Percentiles rank a stretch among this genome's conserved stretches.
Conservation (phyloP, 2,329 filamentous ascomycete genomes). For the Penicillium sp. region DNA sequence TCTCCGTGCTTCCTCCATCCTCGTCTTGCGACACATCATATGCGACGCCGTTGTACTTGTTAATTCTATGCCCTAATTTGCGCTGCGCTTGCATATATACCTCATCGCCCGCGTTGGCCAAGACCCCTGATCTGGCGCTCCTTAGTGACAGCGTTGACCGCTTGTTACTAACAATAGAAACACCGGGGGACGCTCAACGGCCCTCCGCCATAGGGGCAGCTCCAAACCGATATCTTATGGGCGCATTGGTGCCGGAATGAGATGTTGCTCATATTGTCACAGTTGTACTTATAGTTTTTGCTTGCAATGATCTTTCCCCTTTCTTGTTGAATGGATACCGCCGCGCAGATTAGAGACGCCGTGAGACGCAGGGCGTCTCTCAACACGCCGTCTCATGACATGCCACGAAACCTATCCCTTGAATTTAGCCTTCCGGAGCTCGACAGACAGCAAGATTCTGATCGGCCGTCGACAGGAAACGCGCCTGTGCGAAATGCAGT, state of each 20-base stretch:
- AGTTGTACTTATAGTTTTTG: background rate
- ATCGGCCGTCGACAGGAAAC: background rate
- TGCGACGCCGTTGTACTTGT: background rate
- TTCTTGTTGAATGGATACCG: background rate
- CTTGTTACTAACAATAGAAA: background rate
- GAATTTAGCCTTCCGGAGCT: conserved; percentile 9
- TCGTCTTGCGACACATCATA: background rate
- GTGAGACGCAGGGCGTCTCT: conserved; percentile 13
- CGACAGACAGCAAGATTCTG: conserved; percentile 6
- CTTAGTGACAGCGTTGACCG: background rate
- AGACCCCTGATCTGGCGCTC: background rate
- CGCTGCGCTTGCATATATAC: background rate
- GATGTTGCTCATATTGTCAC: background rate
- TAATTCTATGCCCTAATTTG: background rate
- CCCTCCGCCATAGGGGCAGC: background rate
- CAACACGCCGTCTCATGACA: conserved; percentile 5
- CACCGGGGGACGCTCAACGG: background rate
- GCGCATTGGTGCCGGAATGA: background rate
- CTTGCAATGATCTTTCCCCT: background rate
- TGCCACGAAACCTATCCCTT: conserved; percentile 11
- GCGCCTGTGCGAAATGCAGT: conserved; percentile 1
- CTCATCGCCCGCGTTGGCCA: background rate
- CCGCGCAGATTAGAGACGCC: conserved; percentile 5
- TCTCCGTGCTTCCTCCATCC: background rate
- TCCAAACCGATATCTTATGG: background rate